A percentile compares a stretch with the other conserved stretches of the same genome.
Conservation (phyloP, 805 yeast genomes). For the Dipodascopsis tothii region DNA sequence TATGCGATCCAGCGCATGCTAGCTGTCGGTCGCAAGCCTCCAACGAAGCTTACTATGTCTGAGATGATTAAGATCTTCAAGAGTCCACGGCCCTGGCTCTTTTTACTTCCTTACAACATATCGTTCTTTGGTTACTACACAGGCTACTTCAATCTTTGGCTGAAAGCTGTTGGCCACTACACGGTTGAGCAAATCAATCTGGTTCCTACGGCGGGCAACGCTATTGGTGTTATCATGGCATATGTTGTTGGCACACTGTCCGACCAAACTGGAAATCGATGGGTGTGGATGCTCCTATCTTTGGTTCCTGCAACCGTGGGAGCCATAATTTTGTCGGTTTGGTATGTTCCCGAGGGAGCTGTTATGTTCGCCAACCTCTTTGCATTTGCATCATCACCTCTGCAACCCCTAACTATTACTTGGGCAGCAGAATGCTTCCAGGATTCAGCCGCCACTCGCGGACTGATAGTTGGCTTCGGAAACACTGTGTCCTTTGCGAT, state of each 20-base stretch:
- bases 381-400: slow-evolving; percentile 11
- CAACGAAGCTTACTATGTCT: slow-evolving; percentile 6
- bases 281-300: slow-evolving; percentile 26
- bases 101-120: background rate
- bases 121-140: background rate
- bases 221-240: slow-evolving; percentile 26
- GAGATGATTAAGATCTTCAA: background rate
- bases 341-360: slow-evolving; percentile 11
- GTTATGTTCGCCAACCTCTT: slow-evolving; percentile 9
- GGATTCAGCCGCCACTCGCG: slow-evolving; percentile 29
- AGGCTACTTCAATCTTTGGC: slow-evolving; percentile 28
- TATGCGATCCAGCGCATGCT: slow-evolving; percentile 11
- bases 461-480: slow-evolving; percentile 29
- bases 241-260: slow-evolving; percentile 27
- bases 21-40: slow-evolving; percentile 7
- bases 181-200: slow-evolving; percentile 33
- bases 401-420: slow-evolving; percentile 14
- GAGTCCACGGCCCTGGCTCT: background rate
- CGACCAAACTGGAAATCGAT: slow-evolving; percentile 36
- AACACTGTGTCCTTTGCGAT: slow-evolving; percentile 31
- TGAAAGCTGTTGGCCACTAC: slow-evolving; percentile 30
- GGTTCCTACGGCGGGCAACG: slow-evolving; percentile 31
- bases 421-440: slow-evolving; percentile 24
- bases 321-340: background rate
- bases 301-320: background rate